Conservation (phyloP, 176 grass and related monocot species). For the Phoenix roebelenii region DNA sequence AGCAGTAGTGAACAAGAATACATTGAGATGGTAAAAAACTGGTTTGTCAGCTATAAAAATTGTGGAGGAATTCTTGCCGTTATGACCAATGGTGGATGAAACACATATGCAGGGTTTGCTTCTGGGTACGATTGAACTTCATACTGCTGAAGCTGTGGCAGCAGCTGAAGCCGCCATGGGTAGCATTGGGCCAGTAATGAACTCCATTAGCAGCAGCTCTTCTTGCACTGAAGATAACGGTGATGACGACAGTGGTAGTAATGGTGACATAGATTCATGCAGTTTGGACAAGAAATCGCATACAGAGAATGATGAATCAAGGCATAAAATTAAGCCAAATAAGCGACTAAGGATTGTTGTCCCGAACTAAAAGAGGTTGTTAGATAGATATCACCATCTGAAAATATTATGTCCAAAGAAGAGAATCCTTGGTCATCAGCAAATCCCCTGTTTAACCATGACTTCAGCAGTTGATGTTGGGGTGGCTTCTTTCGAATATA, state of each 20-base stretch:
- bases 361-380: conserved; percentile 29
- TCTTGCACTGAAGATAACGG: conserved; percentile 36
- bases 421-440: too few species aligned
- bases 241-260: conserved; percentile 14
- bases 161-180: conserved; percentile 54
- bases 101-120: conserved; percentile 59
- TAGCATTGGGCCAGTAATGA: conserved; percentile 24
- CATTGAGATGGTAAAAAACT: conserved; percentile 73
- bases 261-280: conserved; percentile 12
- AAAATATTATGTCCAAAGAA: too few species aligned
- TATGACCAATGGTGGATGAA: background rate
- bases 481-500: too few species aligned
- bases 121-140: conserved; percentile 70
- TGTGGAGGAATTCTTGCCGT: background rate
- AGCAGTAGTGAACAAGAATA: conserved; percentile 65
- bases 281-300: conserved; percentile 12
- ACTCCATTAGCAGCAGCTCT: conserved; percentile 26
- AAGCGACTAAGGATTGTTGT: conserved; percentile 72
- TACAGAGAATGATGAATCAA: background rate
- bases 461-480: too few species aligned
- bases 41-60: conserved; percentile 1
- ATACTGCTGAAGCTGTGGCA: conserved; percentile 56
- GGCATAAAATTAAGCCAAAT: conserved; percentile 28
- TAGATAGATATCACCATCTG: too few species aligned
- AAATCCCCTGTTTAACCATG: too few species aligned